Evolutionary conservation across 176 grass and related monocot genomes (phyloP).

Genomic region (Rhynchospora breviuscula): DNA sequence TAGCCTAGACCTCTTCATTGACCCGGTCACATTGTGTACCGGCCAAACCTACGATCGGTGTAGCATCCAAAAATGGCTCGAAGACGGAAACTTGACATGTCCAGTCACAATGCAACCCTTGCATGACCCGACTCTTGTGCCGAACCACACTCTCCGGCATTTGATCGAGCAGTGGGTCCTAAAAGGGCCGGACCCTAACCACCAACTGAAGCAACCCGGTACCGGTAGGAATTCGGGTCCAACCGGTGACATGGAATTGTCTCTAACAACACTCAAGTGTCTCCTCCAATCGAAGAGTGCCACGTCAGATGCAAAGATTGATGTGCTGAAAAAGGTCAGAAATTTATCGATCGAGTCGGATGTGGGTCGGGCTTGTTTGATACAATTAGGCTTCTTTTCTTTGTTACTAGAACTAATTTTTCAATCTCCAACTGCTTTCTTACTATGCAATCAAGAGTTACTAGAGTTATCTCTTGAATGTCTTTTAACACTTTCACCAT

Average conservation of each 20-base stretch:
- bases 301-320: conserved; percentile 5
- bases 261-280: conserved; percentile 42
- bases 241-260: conserved; percentile 27
- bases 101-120: conserved; percentile 95
- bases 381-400: conserved; percentile 66
- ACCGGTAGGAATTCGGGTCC: not conserved
- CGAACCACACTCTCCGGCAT: conserved; percentile 82
- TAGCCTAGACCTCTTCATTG: conserved; percentile 86
- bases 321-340: conserved; percentile 37
- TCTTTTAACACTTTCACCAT: conserved; percentile 45
- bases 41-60: conserved; percentile 86
- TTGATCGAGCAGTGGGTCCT: conserved; percentile 76
- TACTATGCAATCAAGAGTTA: not conserved
- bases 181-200: conserved; percentile 21
- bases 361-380: conserved; percentile 55
- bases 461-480: conserved; percentile 59
- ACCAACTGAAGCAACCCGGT: not conserved
- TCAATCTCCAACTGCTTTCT: not conserved
- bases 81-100: conserved; percentile 77
- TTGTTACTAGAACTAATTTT: conserved; percentile 65
- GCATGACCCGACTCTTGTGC: conserved; percentile 58
- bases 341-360: conserved; percentile 67
- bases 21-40: conserved; percentile 82
- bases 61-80: conserved; percentile 80
- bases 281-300: conserved; percentile 28